Evolutionary conservation across 73 alveolate genomes (phyloP), one percentile per base, ranked within the genome.

Genomic region (Stentor roeselii): DNA sequence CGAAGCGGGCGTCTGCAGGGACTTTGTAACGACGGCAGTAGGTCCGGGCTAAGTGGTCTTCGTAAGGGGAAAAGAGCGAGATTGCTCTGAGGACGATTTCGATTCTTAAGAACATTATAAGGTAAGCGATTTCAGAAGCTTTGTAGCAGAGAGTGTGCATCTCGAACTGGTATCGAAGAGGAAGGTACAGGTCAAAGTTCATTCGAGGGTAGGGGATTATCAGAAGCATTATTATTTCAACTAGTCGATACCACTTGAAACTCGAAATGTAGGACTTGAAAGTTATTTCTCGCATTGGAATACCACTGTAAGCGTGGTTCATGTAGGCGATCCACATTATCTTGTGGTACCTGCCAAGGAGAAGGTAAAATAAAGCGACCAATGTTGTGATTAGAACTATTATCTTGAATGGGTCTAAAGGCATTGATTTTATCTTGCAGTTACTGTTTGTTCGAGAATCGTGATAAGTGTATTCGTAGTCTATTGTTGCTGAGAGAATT

Each of bases 1-100:
- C n/a, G 34, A 67, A 67, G 21, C 80, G 21, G 11, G 37, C n/a
- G 41, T 67, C 37, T 67, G 80, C 80, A 67, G 80, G 37, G 37
- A 67, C 80, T 11, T 67, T 21, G 34, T 67, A 21, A 14, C 34
- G 21, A 14, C 37, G 37, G 41, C 80, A 67, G 34, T 67, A 67
- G 11, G 27, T 67, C 37, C 80, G 21, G 11, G 80, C 80, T 30
- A 67, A 11, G 34, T 67, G 37, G 34, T 67, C 37, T 67, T 67
- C 80, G 34, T 67, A 67, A 14, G 80, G 80, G 21, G 80, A 21
- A 67, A 21, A 67, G 50, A 21, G 11, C 14, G 80, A 21, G 34
- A 67, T 21, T 2, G 80, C 80, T 67, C 80, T 21, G 21, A 67
- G 11, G 15, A 67, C 27, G 37, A 67, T 21, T 32, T 21, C 37